These are phyloP conservation scores for Brachypodium distachyon DNA, from an alignment of 202 grass and related monocot genomes.

Conservation along the genomic window DNA sequence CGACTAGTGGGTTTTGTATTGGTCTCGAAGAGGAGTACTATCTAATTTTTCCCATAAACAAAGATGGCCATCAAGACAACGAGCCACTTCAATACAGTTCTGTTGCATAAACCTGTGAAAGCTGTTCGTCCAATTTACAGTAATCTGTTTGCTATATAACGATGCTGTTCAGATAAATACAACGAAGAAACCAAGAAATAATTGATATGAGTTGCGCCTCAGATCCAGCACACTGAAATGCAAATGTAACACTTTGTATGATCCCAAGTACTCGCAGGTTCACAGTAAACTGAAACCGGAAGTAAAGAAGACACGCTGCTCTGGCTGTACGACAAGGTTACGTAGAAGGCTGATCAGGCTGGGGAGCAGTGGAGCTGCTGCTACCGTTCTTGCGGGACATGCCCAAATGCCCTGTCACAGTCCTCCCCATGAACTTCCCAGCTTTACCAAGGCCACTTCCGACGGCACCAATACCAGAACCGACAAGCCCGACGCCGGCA, in stretches of 20 bases:
- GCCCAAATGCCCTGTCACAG: constrained; percentile 47
- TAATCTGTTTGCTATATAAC: background rate
- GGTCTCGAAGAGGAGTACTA: too few relatives aligned
- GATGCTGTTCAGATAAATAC: background rate
- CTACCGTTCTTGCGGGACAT: constrained; percentile 64
- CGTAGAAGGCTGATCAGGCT: constrained; percentile 29
- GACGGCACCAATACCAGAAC: constrained; percentile 62
- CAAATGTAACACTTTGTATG: background rate
- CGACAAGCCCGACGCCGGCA: constrained; percentile 44
- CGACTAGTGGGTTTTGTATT: too few relatives aligned
- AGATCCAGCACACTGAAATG: background rate
- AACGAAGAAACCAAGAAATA: background rate
- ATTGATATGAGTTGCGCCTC: background rate
- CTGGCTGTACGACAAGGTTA: constrained; percentile 23
- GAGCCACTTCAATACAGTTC: background rate
- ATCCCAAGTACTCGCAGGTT: background rate
- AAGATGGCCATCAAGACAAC: too few relatives aligned
- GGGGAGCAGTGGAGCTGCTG: constrained; percentile 30
- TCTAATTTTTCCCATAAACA: too few relatives aligned
- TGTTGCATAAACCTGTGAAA: background rate
- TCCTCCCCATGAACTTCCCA: constrained; percentile 82
- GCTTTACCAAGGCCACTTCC: constrained; percentile 75
- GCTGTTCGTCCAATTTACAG: constrained; percentile 1
- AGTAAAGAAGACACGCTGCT: background rate
- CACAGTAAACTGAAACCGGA: background rate